Evolutionary conservation across 805 yeast species (phyloP).

Genomic region (Sugiyamaella smithiae): DNA sequence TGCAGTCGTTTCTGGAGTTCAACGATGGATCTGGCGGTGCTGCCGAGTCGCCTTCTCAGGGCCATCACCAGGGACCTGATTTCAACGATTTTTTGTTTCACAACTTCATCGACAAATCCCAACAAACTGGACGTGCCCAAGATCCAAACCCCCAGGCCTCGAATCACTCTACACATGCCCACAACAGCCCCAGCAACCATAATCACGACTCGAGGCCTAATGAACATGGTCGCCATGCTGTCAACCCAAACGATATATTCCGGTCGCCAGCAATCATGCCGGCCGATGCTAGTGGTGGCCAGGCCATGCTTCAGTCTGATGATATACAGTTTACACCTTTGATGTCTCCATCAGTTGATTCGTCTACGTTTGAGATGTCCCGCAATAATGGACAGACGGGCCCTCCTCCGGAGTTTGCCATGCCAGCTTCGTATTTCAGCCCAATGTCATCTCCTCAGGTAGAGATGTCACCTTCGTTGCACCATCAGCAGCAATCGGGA

Average conservation of each 20-base stretch:
- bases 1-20: slow-evolving; percentile 11
- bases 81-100: slow-evolving; percentile 13
- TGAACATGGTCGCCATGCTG: slow-evolving; percentile 20
- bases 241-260: slow-evolving; percentile 24
- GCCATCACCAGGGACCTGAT: not conserved
- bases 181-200: slow-evolving; percentile 12
- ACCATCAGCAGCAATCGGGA: not conserved
- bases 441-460: slow-evolving; percentile 19
- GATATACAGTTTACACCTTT: slow-evolving; percentile 68
- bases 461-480: slow-evolving; percentile 9
- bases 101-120: slow-evolving; percentile 1
- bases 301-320: slow-evolving; percentile 31
- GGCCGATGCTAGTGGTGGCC: slow-evolving; percentile 4
- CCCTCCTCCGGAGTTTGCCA: slow-evolving; percentile 22
- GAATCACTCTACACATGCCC: slow-evolving; percentile 6
- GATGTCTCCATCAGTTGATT: slow-evolving; percentile 56
- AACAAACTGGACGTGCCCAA: not conserved
- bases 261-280: slow-evolving; percentile 21
- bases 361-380: slow-evolving; percentile 44
- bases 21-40: not conserved
- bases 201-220: slow-evolving; percentile 10
- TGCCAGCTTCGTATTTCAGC: slow-evolving; percentile 26
- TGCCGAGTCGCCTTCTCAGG: slow-evolving; percentile 1
- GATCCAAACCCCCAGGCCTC: slow-evolving; percentile 8
- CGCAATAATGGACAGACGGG: not conserved